Percentiles rank a stretch among this genome's conserved stretches.
Conservation (phyloP, 2,329 filamentous ascomycete species). For the Pseudomassariella vexata region DNA sequence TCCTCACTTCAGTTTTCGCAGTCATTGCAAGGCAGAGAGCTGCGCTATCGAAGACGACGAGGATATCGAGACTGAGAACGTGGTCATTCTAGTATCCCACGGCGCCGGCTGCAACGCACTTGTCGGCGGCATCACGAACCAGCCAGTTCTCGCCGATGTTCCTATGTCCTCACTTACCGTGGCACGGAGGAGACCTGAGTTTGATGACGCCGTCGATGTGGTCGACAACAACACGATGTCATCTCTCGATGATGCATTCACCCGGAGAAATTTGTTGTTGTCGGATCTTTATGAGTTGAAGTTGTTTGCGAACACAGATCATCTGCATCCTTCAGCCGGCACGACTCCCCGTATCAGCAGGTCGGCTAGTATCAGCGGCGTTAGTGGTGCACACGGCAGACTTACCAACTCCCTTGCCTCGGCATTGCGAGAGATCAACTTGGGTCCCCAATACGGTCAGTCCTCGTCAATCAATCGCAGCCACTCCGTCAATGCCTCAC, state of each 20-base stretch:
- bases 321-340: constrained; percentile 48
- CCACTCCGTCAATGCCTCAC: constrained; percentile 36
- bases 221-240: constrained; percentile 12
- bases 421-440: constrained; percentile 18
- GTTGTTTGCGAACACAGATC: constrained; percentile 69
- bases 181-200: constrained; percentile 58
- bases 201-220: constrained; percentile 30
- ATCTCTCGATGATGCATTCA: constrained; percentile 20
- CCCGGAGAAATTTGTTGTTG: constrained; percentile 32
- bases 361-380: constrained; percentile 25
- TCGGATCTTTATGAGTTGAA: constrained; percentile 67
- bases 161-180: constrained; percentile 87
- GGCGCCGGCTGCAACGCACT: constrained; percentile 94
- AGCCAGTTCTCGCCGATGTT: constrained; percentile 86
- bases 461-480: constrained; percentile 35
- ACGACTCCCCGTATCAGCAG: constrained; percentile 21
- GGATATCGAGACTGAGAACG: constrained; percentile 64
- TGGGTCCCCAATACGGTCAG: constrained; percentile 30
- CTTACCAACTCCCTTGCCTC: constrained; percentile 30
- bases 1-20: constrained; percentile 12
- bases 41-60: constrained; percentile 30
- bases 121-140: constrained; percentile 84
- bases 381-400: constrained; percentile 30
- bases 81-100: constrained; percentile 86
- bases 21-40: constrained; percentile 22